Percentiles rank a stretch among this genome's conserved stretches.
These are phyloP conservation scores for Thinopyrum elongatum DNA, from an alignment of 176 grass and related monocot genomes.

Conservation along the genomic window DNA sequence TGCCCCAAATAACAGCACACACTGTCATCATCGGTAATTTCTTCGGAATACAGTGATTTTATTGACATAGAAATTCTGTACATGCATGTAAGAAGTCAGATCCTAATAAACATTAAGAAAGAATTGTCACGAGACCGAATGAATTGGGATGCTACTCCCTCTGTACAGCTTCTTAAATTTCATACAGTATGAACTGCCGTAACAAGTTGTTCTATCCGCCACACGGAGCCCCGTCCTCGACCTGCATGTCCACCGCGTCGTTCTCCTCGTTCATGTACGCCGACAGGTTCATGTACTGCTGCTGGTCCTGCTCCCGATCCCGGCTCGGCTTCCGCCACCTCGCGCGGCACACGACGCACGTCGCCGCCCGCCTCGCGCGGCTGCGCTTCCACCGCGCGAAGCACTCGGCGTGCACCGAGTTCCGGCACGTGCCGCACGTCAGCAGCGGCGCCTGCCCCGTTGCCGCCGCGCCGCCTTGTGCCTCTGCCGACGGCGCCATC, in stretches of 20 bases:
- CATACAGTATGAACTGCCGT: not conserved
- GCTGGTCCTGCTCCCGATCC: conserved; percentile 21
- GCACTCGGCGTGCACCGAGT: conserved; percentile 88
- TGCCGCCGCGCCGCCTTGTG: not conserved
- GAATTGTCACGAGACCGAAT: not conserved
- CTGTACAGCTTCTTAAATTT: conserved; percentile 21
- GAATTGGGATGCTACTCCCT: not conserved
- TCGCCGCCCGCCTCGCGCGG: conserved; percentile 58
- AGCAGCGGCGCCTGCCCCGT: conserved; percentile 22
- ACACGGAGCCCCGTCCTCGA: conserved; percentile 39
- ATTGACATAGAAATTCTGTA: conserved; percentile 10
- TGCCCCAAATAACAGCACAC: not conserved
- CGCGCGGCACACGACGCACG: conserved; percentile 89
- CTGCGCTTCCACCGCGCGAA: conserved; percentile 82
- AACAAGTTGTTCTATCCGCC: conserved; percentile 21
- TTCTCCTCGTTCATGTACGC: conserved; percentile 59
- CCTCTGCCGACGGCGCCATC: not conserved
- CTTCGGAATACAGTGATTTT: not conserved
- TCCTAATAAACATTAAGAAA: conserved; percentile 8
- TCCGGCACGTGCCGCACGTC: conserved; percentile 76
- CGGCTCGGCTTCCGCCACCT: conserved; percentile 62
- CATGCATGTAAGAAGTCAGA: not conserved
- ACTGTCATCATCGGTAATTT: not conserved
- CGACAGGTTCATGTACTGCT: conserved; percentile 78
- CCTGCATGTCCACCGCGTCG: conserved; percentile 24